Percentiles rank a stretch among this genome's conserved stretches.
Evolutionary conservation across 2,329 filamentous ascomycete species (phyloP).

Genomic region (Pyricularia pennisetigena): DNA sequence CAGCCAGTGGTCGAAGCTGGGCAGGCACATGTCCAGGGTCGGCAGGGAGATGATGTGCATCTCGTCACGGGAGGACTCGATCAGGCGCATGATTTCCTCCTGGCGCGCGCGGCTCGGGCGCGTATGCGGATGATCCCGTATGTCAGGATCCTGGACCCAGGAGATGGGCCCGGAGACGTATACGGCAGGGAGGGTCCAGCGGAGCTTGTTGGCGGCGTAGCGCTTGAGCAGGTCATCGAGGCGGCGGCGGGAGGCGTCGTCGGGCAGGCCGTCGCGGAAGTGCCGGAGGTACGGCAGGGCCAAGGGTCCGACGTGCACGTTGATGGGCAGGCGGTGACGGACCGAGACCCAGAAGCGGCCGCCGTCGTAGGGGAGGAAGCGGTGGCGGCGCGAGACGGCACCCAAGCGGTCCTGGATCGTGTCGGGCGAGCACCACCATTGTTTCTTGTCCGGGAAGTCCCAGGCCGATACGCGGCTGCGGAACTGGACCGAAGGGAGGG

Average conservation of each 20-base stretch:
- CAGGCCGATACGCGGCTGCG: background rate
- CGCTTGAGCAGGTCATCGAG: constrained; percentile 34
- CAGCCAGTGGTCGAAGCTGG: constrained; percentile 36
- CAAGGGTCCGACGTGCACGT: constrained; percentile 36
- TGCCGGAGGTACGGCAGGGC: constrained; percentile 29
- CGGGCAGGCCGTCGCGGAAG: constrained; percentile 34
- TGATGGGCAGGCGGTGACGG: constrained; percentile 28
- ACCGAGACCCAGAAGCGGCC: constrained; percentile 52
- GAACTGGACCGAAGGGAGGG: constrained; percentile 19
- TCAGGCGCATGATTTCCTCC: background rate
- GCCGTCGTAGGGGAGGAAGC: constrained; percentile 43
- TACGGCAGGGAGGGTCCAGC: constrained; percentile 45
- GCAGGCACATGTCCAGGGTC: constrained; percentile 37
- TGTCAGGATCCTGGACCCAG: constrained; percentile 9
- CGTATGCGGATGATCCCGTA: constrained; percentile 4
- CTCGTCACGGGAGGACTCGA: background rate
- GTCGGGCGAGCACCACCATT: constrained; percentile 20
- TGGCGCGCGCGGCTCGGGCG: background rate
- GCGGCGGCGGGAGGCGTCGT: constrained; percentile 14
- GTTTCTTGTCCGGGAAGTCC: background rate
- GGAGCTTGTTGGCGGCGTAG: constrained; percentile 43
- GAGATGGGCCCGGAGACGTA: constrained; percentile 32
- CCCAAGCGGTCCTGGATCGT: background rate
- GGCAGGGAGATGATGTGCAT: constrained; percentile 38
- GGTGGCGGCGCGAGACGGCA: background rate